phyloP scores from a whole-genome alignment of 371 early-diverging fungal genomes.

The Rhizomucor pusillus region DNA sequence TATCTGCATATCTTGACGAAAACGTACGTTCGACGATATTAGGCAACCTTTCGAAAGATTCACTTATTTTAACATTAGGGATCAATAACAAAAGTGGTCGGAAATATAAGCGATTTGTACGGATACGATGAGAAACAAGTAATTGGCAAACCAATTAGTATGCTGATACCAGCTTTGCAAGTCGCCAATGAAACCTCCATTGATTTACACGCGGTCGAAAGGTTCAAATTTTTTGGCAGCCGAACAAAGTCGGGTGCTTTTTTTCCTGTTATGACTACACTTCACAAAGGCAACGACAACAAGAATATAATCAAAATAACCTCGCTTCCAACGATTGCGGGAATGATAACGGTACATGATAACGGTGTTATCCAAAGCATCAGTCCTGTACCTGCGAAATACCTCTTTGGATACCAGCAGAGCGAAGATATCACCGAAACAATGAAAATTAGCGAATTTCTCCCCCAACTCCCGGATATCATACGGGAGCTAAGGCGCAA shows the following conservation, averaged over 20 bases:
- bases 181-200: slow-evolving; percentile 32
- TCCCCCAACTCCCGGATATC: slow-evolving; percentile 57
- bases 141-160: slow-evolving; percentile 48
- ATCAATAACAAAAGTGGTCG: slow-evolving; percentile 39
- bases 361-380: slow-evolving; percentile 61
- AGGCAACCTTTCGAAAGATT: not conserved
- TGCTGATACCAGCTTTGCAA: slow-evolving; percentile 47
- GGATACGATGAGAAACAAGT: slow-evolving; percentile 54
- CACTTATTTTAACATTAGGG: slow-evolving; percentile 28
- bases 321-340: slow-evolving; percentile 66
- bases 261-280: slow-evolving; percentile 59
- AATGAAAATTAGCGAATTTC: slow-evolving; percentile 47
- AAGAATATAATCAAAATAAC: slow-evolving; percentile 38
- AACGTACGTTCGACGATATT: slow-evolving; percentile 9
- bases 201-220: slow-evolving; percentile 43
- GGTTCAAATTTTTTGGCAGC: slow-evolving; percentile 61
- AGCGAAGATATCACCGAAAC: slow-evolving; percentile 46
- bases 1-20: slow-evolving; percentile 22
- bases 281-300: slow-evolving; percentile 13
- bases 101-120: slow-evolving; percentile 53
- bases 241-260: slow-evolving; percentile 48
- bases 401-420: slow-evolving; percentile 62
- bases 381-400: slow-evolving; percentile 69
- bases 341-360: slow-evolving; percentile 57
- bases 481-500: slow-evolving; percentile 16